phyloP scores from a whole-genome alignment of 306 rosid species.

The Gillenia trifoliata region DNA sequence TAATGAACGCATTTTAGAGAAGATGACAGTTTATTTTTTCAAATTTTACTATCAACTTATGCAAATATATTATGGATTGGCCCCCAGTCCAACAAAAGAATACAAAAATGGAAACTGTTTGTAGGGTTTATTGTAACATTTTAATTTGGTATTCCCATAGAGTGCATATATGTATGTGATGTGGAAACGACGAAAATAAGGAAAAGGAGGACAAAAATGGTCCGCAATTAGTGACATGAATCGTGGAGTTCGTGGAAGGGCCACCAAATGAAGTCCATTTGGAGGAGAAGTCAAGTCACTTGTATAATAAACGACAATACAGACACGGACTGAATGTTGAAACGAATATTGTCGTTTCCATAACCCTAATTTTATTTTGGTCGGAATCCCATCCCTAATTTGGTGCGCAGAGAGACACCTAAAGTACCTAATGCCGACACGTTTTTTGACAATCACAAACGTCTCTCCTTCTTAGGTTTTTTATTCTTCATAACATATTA shows the following conservation, averaged over 20 bases:
- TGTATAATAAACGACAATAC: not conserved
- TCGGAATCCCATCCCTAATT: not conserved
- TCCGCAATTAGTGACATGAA: slow-evolving; percentile 23
- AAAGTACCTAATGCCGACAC: not conserved
- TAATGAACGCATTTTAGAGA: not conserved
- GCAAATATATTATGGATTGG: not conserved
- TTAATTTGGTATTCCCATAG: not conserved
- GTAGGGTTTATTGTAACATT: not conserved
- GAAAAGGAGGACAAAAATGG: slow-evolving; percentile 13
- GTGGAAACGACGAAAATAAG: not conserved
- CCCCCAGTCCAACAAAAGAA: not conserved
- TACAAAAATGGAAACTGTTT: not conserved
- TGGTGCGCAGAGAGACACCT: not conserved
- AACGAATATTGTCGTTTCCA: not conserved
- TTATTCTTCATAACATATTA: no score
- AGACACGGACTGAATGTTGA: not conserved
- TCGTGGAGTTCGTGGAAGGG: slow-evolving; percentile 19
- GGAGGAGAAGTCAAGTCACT: slow-evolving; percentile 8
- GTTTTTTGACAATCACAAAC: not conserved
- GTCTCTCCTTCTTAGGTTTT: not conserved
- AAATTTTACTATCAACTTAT: not conserved
- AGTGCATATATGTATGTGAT: not conserved
- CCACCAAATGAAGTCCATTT: slow-evolving; percentile 8
- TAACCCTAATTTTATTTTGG: not conserved
- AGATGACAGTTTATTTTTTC: not conserved